These are phyloP conservation scores for Lachnellula hyalina DNA, from an alignment of 2,329 filamentous ascomycete species.

Conservation along the genomic window DNA sequence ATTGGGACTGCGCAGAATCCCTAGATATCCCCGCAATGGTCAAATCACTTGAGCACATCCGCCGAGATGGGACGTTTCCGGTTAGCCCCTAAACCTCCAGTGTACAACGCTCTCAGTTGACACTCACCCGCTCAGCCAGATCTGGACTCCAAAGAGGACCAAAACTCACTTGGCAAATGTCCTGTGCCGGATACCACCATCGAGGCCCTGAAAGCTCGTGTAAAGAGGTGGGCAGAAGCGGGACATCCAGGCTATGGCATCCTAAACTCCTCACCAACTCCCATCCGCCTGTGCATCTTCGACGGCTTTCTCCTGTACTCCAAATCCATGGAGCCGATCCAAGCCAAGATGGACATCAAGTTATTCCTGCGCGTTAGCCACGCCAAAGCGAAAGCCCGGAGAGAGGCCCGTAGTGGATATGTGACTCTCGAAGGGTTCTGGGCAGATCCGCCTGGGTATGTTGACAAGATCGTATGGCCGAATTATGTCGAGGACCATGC, in stretches of 20 bases:
- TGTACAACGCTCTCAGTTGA: background rate
- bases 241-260: slow-evolving; percentile 41
- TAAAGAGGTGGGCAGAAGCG: slow-evolving; percentile 42
- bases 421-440: slow-evolving; percentile 87
- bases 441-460: slow-evolving; percentile 89
- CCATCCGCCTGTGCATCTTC: slow-evolving; percentile 58
- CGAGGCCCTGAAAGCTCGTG: slow-evolving; percentile 40
- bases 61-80: slow-evolving; percentile 58
- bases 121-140: slow-evolving; percentile 35
- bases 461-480: slow-evolving; percentile 93
- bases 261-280: slow-evolving; percentile 7
- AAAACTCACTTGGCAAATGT: slow-evolving; percentile 53
- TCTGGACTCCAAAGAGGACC: slow-evolving; percentile 54
- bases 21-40: slow-evolving; percentile 67
- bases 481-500: slow-evolving; percentile 79
- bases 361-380: slow-evolving; percentile 72
- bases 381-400: slow-evolving; percentile 55
- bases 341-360: slow-evolving; percentile 63
- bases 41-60: slow-evolving; percentile 64
- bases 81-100: slow-evolving; percentile 37
- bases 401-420: slow-evolving; percentile 68
- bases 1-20: slow-evolving; percentile 88
- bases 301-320: slow-evolving; percentile 88
- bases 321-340: slow-evolving; percentile 43
- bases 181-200: slow-evolving; percentile 47